phyloP scores from a whole-genome alignment of 1,139 yeast species.

The Suhomyces bokatorum region DNA sequence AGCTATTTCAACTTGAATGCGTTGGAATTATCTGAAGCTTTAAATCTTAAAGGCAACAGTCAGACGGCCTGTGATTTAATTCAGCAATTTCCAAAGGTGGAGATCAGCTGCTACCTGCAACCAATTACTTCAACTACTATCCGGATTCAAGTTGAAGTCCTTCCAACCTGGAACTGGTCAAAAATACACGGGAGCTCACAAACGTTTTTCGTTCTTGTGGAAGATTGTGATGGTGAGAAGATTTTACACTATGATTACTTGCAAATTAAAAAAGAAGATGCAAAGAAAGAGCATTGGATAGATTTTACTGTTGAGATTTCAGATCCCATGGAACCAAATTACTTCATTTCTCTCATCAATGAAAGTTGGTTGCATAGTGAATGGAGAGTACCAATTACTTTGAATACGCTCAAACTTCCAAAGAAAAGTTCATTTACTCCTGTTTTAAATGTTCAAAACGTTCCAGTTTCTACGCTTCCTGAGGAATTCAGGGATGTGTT shows the following conservation, averaged over 20 bases:
- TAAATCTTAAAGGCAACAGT: conserved; percentile 71
- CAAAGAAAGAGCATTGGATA: conserved; percentile 54
- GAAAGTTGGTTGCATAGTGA: conserved; percentile 86
- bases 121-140: conserved; percentile 74
- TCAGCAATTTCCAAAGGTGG: conserved; percentile 69
- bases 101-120: conserved; percentile 60
- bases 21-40: conserved; percentile 78
- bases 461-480: conserved; percentile 50
- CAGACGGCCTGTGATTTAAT: conserved; percentile 60
- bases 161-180: conserved; percentile 82
- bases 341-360: conserved; percentile 70
- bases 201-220: conserved; percentile 68
- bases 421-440: conserved; percentile 65
- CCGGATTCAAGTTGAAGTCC: conserved; percentile 62
- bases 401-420: conserved; percentile 61
- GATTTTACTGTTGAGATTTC: conserved; percentile 65
- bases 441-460: conserved; percentile 49
- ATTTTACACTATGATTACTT: conserved; percentile 63
- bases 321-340: conserved; percentile 72
- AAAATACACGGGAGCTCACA: conserved; percentile 64
- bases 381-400: conserved; percentile 58
- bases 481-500: conserved; percentile 50
- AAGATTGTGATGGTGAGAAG: conserved; percentile 80
- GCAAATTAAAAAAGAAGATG: conserved; percentile 48
- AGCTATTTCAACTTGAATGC: conserved; percentile 71